Percentiles rank a stretch among this genome's conserved stretches.
Conservation (phyloP, 2,329 filamentous ascomycete genomes). For the Pseudohalonectria lignicola region DNA sequence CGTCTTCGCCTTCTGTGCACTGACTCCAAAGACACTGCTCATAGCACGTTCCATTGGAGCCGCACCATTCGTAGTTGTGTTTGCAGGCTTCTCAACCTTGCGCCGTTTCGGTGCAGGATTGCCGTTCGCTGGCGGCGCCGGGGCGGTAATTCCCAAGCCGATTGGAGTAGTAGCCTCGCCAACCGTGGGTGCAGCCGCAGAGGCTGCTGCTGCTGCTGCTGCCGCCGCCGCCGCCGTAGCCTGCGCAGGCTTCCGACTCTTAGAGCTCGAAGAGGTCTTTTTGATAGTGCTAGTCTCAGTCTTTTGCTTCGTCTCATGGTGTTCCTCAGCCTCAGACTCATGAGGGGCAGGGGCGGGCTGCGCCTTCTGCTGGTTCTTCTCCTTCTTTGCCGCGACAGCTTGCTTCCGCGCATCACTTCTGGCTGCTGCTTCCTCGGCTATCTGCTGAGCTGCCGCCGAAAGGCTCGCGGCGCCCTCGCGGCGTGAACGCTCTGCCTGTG, state of each 20-base stretch:
- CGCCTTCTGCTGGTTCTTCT: conserved; percentile 40
- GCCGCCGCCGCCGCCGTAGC: too few species aligned
- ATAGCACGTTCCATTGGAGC: conserved; percentile 57
- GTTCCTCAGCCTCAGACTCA: conserved; percentile 74
- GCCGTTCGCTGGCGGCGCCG: conserved; percentile 34
- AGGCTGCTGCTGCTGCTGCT: too few species aligned
- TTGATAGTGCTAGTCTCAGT: conserved; percentile 41
- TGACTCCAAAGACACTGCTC: conserved; percentile 42
- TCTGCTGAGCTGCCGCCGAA: conserved; percentile 63
- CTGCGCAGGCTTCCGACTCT: conserved; percentile 56
- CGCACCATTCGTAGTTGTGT: conserved; percentile 32
- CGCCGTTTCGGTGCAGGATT: conserved; percentile 59
- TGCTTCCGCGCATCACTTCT: conserved; percentile 80
- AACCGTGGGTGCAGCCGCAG: conserved; percentile 23
- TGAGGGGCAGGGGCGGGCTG: conserved; percentile 15
- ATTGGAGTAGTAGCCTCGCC: conserved; percentile 22
- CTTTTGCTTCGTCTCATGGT: conserved; percentile 26
- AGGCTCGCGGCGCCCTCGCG: conserved; percentile 70
- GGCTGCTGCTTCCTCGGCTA: conserved; percentile 74
- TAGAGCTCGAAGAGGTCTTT: conserved; percentile 48
- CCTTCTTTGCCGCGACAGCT: conserved; percentile 56
- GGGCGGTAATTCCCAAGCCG: conserved; percentile 56
- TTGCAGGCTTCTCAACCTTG: conserved; percentile 61
- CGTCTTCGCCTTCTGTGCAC: conserved; percentile 43
- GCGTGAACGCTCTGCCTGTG: conserved; percentile 60